Percentiles rank a stretch among this genome's conserved stretches.
Evolutionary conservation across 2,329 filamentous ascomycete species (phyloP).

Genomic region (Plectosphaerella sp.): DNA sequence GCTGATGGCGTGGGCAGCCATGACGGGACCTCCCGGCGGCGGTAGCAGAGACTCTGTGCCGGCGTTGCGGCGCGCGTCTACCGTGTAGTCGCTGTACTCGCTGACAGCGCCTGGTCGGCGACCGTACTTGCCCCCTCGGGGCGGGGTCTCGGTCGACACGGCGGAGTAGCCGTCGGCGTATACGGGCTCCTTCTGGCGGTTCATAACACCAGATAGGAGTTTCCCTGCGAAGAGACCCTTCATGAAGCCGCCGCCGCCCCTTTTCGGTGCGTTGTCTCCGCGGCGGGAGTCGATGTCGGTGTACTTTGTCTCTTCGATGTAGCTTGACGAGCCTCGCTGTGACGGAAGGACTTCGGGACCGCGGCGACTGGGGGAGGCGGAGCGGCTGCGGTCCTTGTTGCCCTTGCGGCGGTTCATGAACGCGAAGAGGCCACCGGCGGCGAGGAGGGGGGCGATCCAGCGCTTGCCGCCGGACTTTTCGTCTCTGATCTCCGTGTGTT

Average conservation of each 20-base stretch:
- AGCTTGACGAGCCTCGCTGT: constrained; percentile 50
- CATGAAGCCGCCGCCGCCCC: constrained; percentile 46
- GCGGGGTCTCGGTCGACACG: constrained; percentile 57
- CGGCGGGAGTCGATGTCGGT: constrained; percentile 36
- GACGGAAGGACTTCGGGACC: constrained; percentile 49
- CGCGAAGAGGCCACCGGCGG: constrained; percentile 45
- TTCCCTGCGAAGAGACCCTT: constrained; percentile 58
- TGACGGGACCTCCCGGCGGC: constrained; percentile 35
- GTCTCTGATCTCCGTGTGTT: constrained; percentile 25
- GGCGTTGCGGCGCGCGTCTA: constrained; percentile 24
- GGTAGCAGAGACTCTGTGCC: constrained; percentile 40
- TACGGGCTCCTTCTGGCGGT: constrained; percentile 39
- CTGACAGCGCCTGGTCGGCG: constrained; percentile 36
- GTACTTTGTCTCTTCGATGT: constrained; percentile 61
- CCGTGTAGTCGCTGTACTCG: constrained; percentile 47
- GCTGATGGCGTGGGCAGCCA: constrained; percentile 41
- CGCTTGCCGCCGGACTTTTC: constrained; percentile 22
- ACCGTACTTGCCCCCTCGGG: constrained; percentile 33
- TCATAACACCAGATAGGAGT: constrained; percentile 54
- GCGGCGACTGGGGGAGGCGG: constrained; percentile 28
- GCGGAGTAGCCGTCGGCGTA: constrained; percentile 60
- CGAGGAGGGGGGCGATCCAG: constrained; percentile 50
- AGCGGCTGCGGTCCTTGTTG: constrained; percentile 33
- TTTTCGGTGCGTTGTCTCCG: constrained; percentile 19
- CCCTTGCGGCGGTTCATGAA: constrained; percentile 33